Evolutionary conservation across 257 asterid species (phyloP).

Genomic region (Penstemon davidsonii): DNA sequence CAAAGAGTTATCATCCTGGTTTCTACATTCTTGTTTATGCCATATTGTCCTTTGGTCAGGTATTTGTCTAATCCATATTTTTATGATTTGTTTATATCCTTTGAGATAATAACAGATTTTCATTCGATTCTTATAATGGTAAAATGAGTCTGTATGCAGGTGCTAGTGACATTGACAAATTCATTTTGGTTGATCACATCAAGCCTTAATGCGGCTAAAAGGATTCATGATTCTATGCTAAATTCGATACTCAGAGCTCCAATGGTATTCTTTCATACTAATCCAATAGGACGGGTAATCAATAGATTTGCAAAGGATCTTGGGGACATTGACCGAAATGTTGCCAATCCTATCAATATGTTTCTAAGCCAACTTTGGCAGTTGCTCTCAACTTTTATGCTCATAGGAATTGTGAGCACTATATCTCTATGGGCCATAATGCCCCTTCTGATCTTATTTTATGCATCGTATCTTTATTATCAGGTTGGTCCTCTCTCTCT

Average conservation of each 20-base stretch:
- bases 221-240: slow-evolving; percentile 51
- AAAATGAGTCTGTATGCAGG: slow-evolving; percentile 31
- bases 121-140: slow-evolving; percentile 1
- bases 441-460: slow-evolving; percentile 49
- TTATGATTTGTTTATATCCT: neutral
- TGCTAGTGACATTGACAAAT: slow-evolving; percentile 46
- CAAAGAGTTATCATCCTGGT: slow-evolving; percentile 37
- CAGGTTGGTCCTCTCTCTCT: slow-evolving; percentile 34
- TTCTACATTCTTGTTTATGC: slow-evolving; percentile 54
- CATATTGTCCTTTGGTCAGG: slow-evolving; percentile 55
- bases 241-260: slow-evolving; percentile 51
- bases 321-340: slow-evolving; percentile 50
- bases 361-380: slow-evolving; percentile 45
- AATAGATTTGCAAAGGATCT: slow-evolving; percentile 49
- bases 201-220: slow-evolving; percentile 48
- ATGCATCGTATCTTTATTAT: slow-evolving; percentile 45
- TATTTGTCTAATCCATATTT: slow-evolving; percentile 14
- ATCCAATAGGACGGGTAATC: slow-evolving; percentile 55
- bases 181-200: slow-evolving; percentile 55
- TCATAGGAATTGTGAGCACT: slow-evolving; percentile 46
- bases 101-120: neutral
- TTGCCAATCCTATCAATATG: slow-evolving; percentile 33
- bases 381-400: slow-evolving; percentile 45
- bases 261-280: slow-evolving; percentile 59
- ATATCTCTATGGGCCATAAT: slow-evolving; percentile 49